Evolutionary conservation across 108 stramenopile genomes (phyloP).

Genomic region (Licmophora abbreviata): DNA sequence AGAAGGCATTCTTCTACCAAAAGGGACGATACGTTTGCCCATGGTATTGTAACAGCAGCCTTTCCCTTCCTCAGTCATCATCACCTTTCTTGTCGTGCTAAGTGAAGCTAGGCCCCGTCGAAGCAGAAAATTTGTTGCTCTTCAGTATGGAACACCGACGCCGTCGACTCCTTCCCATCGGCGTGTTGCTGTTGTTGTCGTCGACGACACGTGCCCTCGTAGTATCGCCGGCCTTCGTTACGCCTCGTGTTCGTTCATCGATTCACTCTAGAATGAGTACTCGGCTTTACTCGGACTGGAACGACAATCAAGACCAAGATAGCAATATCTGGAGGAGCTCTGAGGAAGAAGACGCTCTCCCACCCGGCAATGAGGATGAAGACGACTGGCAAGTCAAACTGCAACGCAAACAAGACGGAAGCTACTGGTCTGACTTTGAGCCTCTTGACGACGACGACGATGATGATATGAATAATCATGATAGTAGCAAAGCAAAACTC

Average conservation of each 20-base stretch:
- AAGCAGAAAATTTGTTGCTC: too few relatives aligned
- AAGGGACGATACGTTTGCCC: too few relatives aligned
- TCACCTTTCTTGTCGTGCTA: too few relatives aligned
- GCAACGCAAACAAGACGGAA: conserved; percentile 45
- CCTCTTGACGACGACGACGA: conserved; percentile 26
- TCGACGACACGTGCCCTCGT: not conserved
- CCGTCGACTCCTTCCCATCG: not conserved
- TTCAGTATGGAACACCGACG: not conserved
- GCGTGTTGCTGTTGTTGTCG: not conserved
- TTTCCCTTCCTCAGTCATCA: too few relatives aligned
- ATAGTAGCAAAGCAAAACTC: not conserved
- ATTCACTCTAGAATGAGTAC: not conserved
- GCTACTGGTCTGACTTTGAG: conserved; percentile 63
- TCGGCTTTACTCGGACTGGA: conserved; percentile 3
- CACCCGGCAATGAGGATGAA: not conserved
- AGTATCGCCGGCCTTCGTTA: not conserved
- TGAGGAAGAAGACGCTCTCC: conserved; percentile 10
- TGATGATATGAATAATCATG: too few relatives aligned
- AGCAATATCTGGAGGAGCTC: conserved; percentile 20
- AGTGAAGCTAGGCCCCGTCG: too few relatives aligned
- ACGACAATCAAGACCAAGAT: conserved; percentile 3
- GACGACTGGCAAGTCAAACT: conserved; percentile 52
- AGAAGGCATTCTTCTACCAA: too few relatives aligned
- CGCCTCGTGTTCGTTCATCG: not conserved
- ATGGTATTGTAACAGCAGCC: too few relatives aligned